phyloP scores from a whole-genome alignment of 2,329 filamentous ascomycete genomes.

The Scedosporium minutisporum region DNA sequence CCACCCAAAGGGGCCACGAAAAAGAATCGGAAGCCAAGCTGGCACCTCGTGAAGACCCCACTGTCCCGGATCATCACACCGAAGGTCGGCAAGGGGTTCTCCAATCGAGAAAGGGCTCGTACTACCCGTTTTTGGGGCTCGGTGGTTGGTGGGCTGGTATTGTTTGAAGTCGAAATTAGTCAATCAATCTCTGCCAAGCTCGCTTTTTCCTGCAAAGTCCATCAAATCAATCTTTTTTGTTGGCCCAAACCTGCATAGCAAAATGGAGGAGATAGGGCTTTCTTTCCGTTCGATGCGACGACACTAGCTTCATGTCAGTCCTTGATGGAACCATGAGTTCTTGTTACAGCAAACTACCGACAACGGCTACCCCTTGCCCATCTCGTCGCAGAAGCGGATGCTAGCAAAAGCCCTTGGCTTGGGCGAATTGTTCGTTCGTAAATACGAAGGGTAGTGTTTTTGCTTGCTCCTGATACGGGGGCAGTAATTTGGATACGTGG shows the following conservation, averaged over 20 bases:
- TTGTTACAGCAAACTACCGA: background rate
- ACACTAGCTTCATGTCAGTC: background rate
- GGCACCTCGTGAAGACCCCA: background rate
- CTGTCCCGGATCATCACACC: background rate
- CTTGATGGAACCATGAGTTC: background rate
- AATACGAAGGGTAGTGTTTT: background rate
- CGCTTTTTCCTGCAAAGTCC: background rate
- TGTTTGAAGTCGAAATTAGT: conserved; percentile 4
- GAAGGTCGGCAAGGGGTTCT: background rate
- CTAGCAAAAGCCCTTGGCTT: background rate
- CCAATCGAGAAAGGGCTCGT: background rate
- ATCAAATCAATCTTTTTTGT: background rate
- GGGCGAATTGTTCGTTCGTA: background rate
- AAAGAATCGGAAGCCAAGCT: background rate
- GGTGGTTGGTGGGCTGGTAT: conserved; percentile 1
- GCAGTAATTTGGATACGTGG: background rate
- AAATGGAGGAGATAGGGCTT: background rate
- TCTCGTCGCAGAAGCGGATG: background rate
- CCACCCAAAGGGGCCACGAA: background rate
- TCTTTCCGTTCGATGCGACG: background rate
- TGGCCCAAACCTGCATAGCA: background rate
- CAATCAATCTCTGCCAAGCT: background rate
- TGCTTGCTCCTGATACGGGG: background rate
- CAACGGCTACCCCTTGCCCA: background rate
- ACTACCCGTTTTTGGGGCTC: background rate